Percentiles rank a stretch among this genome's conserved stretches.
Conservation (phyloP, 2,329 filamentous ascomycete genomes). For the Podosphaera leucotricha region DNA sequence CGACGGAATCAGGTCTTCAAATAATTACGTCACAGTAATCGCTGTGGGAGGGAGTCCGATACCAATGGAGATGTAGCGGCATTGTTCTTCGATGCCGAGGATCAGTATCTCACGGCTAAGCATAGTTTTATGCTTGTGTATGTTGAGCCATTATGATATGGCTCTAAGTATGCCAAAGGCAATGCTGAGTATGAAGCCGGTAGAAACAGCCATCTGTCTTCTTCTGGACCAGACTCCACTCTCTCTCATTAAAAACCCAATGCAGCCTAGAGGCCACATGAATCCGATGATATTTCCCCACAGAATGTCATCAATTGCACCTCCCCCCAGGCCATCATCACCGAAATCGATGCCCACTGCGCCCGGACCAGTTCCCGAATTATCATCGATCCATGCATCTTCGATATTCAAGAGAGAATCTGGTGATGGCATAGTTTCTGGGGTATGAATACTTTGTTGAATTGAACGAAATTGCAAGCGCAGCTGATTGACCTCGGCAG, state of each 20-base stretch:
- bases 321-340: constrained; percentile 17
- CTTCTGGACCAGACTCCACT: constrained; percentile 69
- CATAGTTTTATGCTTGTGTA: no score
- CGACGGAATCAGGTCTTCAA: no score
- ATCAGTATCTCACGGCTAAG: neutral
- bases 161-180: constrained; percentile 42
- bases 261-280: constrained; percentile 74
- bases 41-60: no score
- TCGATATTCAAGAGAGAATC: constrained; percentile 56
- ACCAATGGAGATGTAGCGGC: no score
- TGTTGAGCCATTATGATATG: constrained; percentile 6
- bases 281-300: constrained; percentile 81
- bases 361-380: constrained; percentile 20
- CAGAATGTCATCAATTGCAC: constrained; percentile 58
- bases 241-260: constrained; percentile 67
- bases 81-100: neutral
- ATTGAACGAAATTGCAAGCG: constrained; percentile 76
- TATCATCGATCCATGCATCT: constrained; percentile 73
- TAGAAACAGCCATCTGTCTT: constrained; percentile 66
- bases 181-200: constrained; percentile 61
- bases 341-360: constrained; percentile 17
- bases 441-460: constrained; percentile 59
- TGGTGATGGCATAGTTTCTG: constrained; percentile 69
- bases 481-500: constrained; percentile 61
- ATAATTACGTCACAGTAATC: no score